Percentiles rank a stretch among this genome's conserved stretches.
These are phyloP conservation scores for Pisolithus microcarpus DNA, from an alignment of 768 basidiomycete species.

Conservation along the genomic window DNA sequence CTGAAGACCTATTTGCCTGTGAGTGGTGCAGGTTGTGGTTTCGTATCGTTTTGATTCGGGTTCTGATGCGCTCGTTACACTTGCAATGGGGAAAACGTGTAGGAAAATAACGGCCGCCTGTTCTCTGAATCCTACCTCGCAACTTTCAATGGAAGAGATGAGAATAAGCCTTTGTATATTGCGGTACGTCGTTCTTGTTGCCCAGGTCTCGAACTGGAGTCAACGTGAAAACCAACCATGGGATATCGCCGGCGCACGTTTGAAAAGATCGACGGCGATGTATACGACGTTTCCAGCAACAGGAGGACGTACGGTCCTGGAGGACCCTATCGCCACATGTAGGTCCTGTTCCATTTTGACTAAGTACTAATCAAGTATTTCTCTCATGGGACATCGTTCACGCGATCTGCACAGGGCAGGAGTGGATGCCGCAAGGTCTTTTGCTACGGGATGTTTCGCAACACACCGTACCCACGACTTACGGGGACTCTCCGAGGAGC, in stretches of 20 bases:
- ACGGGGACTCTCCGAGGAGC: conserved; percentile 67
- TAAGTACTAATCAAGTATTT: background rate
- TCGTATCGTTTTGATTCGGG: background rate
- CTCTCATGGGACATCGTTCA: conserved; percentile 17
- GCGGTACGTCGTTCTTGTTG: conserved; percentile 49
- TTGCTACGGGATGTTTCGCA: conserved; percentile 90
- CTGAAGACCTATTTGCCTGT: conserved; percentile 63
- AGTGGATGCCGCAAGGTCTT: conserved; percentile 84
- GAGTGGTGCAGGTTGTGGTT: conserved; percentile 12
- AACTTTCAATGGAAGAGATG: conserved; percentile 62
- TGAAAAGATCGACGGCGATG: conserved; percentile 72
- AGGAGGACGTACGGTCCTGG: conserved; percentile 79
- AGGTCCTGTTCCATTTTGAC: conserved; percentile 11
- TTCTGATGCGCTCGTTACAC: background rate
- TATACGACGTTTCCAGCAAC: conserved; percentile 85
- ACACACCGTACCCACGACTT: conserved; percentile 88
- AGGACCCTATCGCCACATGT: conserved; percentile 75
- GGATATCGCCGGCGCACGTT: conserved; percentile 24
- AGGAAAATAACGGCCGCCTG: conserved; percentile 51
- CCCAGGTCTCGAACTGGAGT: background rate
- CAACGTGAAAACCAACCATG: conserved; percentile 1
- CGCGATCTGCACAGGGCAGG: conserved; percentile 54
- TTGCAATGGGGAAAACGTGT: background rate
- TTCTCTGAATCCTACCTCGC: conserved; percentile 70
- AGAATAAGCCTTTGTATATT: conserved; percentile 68